phyloP scores from a whole-genome alignment of 495 filamentous ascomycete species.

The Bacidia rubella region DNA sequence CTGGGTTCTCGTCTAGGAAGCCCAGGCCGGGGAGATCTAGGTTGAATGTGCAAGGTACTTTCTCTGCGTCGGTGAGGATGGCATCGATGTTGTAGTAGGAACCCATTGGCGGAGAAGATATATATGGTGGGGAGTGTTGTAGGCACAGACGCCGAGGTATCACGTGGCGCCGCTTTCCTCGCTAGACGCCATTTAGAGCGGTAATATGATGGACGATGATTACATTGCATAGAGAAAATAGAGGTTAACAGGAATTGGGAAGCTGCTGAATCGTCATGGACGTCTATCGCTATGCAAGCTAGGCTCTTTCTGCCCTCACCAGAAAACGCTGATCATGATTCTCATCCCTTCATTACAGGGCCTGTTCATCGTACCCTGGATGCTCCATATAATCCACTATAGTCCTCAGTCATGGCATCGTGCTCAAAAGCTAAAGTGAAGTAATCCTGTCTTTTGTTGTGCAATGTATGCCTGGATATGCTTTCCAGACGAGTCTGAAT shows the following conservation, averaged over 20 bases:
- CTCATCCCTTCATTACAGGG: not conserved
- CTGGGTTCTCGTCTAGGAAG: constrained; percentile 68
- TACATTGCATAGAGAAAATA: no score
- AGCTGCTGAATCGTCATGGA: no score
- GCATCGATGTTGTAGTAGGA: constrained; percentile 92
- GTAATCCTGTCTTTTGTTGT: not conserved
- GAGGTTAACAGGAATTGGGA: no score
- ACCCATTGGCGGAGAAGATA: constrained; percentile 31
- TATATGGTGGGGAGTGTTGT: not conserved
- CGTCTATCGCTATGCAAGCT: not conserved
- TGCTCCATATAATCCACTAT: not conserved
- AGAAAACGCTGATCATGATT: not conserved
- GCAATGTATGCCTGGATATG: not conserved
- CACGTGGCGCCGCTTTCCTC: no score
- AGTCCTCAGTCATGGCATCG: not conserved
- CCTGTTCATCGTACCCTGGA: no score
- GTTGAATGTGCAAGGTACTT: constrained; percentile 90
- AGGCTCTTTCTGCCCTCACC: not conserved
- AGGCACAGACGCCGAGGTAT: not conserved
- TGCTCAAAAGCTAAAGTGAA: not conserved
- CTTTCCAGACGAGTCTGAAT: no score
- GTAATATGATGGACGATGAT: no score
- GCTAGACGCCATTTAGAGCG: no score
- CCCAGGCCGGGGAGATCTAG: constrained; percentile 77
- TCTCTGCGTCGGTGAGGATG: constrained; percentile 83